Conservation (phyloP, 176 grass and related monocot species). For the Cenchrus fungigraminus region DNA sequence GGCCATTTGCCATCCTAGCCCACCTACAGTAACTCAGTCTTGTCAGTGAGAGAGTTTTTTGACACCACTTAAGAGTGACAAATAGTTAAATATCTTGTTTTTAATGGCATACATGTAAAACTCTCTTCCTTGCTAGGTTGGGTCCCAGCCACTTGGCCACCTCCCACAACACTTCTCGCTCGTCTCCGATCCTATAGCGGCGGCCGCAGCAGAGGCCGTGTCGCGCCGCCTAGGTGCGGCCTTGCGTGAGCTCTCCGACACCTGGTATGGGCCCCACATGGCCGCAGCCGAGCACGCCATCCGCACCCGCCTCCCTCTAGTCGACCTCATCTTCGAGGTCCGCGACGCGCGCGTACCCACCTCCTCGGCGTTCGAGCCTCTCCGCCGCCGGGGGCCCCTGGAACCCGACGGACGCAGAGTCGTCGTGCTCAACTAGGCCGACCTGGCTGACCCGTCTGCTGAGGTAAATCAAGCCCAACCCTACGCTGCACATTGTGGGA, state of each 20-base stretch:
- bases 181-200: too few species aligned
- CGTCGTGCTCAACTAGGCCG: constrained; percentile 66
- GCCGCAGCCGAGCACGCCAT: constrained; percentile 43
- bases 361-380: constrained; percentile 53
- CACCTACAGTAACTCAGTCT: too few species aligned
- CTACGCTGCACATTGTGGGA: not conserved
- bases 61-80: too few species aligned
- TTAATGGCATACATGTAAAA: too few species aligned
- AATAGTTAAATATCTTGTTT: too few species aligned
- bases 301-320: too few species aligned
- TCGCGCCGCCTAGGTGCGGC: not conserved
- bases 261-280: constrained; percentile 64
- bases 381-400: constrained; percentile 15
- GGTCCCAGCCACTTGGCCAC: too few species aligned
- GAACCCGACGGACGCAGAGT: constrained; percentile 47
- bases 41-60: too few species aligned
- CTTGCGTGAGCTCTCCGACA: constrained; percentile 45
- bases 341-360: constrained; percentile 68
- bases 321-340: constrained; percentile 44
- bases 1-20: too few species aligned
- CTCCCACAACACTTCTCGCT: too few species aligned
- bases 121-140: too few species aligned
- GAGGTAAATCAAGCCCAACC: constrained; percentile 46
- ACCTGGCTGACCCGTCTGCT: constrained; percentile 57
- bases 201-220: too few species aligned